Conservation (phyloP, 768 basidiomycete species). For the Boletus rufocinnamomeus region DNA sequence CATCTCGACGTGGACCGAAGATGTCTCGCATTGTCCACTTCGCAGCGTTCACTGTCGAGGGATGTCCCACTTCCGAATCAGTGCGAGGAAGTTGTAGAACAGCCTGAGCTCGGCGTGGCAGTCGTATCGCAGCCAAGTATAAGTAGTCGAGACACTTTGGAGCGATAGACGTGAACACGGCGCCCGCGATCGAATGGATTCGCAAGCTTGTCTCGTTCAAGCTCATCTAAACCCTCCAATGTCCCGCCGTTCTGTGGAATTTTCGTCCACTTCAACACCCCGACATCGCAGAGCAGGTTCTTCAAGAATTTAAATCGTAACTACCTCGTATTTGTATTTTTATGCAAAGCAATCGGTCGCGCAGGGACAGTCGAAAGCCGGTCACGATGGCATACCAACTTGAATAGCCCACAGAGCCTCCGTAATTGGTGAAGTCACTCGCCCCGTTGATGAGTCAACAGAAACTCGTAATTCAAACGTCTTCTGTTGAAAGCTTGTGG, state of each 20-base stretch:
- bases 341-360: neutral
- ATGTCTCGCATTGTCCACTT: slow-evolving; percentile 16
- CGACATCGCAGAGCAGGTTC: slow-evolving; percentile 23
- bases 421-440: neutral
- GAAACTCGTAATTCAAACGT: neutral
- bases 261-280: slow-evolving; percentile 6
- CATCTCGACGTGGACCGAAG: slow-evolving; percentile 20
- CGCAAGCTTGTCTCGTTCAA: slow-evolving; percentile 4
- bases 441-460: neutral
- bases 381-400: neutral
- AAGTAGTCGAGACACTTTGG: slow-evolving; percentile 23
- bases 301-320: slow-evolving; percentile 17
- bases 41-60: slow-evolving; percentile 1
- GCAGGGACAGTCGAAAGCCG: neutral
- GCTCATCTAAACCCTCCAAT: neutral
- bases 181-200: slow-evolving; percentile 4
- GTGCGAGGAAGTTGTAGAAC: slow-evolving; percentile 5
- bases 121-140: slow-evolving; percentile 20
- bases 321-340: neutral
- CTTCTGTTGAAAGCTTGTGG: neutral
- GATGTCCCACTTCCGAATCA: neutral
- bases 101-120: slow-evolving; percentile 13
- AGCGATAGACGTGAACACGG: slow-evolving; percentile 14
- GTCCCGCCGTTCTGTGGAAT: neutral
- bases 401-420: neutral